Conservation (phyloP, 2,329 filamentous ascomycete species). For the Lecanicillium sp. region DNA sequence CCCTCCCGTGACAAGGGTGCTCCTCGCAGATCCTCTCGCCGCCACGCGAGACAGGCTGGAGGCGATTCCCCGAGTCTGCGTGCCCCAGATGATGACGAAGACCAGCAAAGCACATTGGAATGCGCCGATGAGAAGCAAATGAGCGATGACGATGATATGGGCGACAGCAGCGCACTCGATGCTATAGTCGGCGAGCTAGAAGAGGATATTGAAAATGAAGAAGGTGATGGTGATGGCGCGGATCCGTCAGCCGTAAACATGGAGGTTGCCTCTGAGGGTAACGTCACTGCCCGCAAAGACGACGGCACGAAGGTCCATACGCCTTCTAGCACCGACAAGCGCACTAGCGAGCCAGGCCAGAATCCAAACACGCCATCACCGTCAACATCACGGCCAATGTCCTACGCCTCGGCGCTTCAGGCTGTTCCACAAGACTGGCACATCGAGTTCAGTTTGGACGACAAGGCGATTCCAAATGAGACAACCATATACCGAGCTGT, state of each 20-base stretch:
- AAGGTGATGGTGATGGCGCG: slow-evolving; percentile 23
- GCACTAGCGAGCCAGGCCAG: slow-evolving; percentile 29
- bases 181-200: slow-evolving; percentile 88
- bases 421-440: slow-evolving; percentile 88
- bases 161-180: slow-evolving; percentile 63
- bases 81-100: slow-evolving; percentile 51
- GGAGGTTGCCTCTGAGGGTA: slow-evolving; percentile 78
- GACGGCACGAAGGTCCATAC: slow-evolving; percentile 83
- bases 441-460: slow-evolving; percentile 86
- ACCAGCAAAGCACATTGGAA: slow-evolving; percentile 66
- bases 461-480: slow-evolving; percentile 76
- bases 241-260: slow-evolving; percentile 82
- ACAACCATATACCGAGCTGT: slow-evolving; percentile 95
- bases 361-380: slow-evolving; percentile 39
- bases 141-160: slow-evolving; percentile 62
- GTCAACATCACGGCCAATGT: slow-evolving; percentile 58
- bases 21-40: slow-evolving; percentile 56
- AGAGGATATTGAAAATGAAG: slow-evolving; percentile 68
- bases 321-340: slow-evolving; percentile 52
- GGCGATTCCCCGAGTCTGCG: slow-evolving; percentile 41
- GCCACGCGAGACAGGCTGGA: slow-evolving; percentile 46
- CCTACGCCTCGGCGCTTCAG: slow-evolving; percentile 79
- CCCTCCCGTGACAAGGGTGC: slow-evolving; percentile 50
- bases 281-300: slow-evolving; percentile 84
- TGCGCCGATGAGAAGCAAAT: slow-evolving; percentile 89